Evolutionary conservation across 2,329 filamentous ascomycete species (phyloP).

Genomic region (Colletotrichum phormii): DNA sequence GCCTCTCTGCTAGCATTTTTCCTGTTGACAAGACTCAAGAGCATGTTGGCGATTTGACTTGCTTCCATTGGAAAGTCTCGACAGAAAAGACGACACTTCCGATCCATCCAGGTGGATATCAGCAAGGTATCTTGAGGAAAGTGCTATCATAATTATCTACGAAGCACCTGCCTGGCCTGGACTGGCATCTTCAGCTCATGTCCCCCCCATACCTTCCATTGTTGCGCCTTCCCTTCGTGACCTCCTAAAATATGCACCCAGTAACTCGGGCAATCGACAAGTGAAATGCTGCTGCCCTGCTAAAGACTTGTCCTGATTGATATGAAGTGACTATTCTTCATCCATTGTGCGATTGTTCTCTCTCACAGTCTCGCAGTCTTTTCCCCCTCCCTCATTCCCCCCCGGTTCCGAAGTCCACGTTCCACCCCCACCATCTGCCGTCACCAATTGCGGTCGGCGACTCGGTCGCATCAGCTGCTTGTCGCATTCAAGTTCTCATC

Average conservation of each 20-base stretch:
- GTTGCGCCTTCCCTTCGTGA: too few relatives aligned
- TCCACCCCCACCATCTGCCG: not conserved
- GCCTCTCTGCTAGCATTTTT: not conserved
- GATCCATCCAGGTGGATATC: too few relatives aligned
- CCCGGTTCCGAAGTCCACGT: not conserved
- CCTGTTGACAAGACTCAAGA: too few relatives aligned
- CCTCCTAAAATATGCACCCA: too few relatives aligned
- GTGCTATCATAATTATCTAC: too few relatives aligned
- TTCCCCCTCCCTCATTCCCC: not conserved
- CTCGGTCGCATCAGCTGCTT: conserved; percentile 17
- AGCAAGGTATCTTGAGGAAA: too few relatives aligned
- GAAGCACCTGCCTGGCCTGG: too few relatives aligned
- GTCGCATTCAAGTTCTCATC: conserved; percentile 18
- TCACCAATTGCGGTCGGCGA: not conserved
- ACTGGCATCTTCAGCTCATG: not conserved
- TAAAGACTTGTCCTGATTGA: not conserved
- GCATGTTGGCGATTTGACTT: too few relatives aligned
- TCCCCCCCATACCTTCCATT: too few relatives aligned
- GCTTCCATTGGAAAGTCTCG: too few relatives aligned
- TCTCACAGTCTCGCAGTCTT: not conserved
- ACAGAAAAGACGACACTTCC: too few relatives aligned
- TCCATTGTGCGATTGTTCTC: not conserved
- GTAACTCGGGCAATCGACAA: not conserved
- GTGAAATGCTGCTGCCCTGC: not conserved
- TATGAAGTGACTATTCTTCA: too few relatives aligned